Evolutionary conservation across 2,329 filamentous ascomycete genomes (phyloP).

Genomic region (Mycosphaerella sp.): DNA sequence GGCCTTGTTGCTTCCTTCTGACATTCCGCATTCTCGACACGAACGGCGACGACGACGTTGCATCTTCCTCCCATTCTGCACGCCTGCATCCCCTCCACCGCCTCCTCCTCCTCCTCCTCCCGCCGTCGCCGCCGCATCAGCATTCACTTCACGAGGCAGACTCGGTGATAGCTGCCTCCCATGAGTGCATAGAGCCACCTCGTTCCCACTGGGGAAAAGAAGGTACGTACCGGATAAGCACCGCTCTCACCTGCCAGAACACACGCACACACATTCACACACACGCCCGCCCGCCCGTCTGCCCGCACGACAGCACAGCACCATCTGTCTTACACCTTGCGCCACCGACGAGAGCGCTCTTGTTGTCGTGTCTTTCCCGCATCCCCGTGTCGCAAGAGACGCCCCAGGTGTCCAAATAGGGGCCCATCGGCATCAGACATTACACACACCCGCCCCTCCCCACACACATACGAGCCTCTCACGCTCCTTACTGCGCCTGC

Average conservation of each 20-base stretch:
- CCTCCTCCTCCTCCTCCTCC: no score
- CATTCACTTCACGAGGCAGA: background rate
- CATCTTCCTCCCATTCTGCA: background rate
- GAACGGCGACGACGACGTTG: background rate
- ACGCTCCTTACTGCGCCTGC: slow-evolving; percentile 8
- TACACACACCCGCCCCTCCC: background rate
- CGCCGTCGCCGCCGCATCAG: no score
- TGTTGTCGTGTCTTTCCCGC: background rate
- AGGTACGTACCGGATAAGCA: background rate
- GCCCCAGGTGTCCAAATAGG: slow-evolving; percentile 1
- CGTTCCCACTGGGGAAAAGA: background rate
- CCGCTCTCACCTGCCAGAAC: background rate
- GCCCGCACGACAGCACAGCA: background rate
- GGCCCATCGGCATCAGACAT: slow-evolving; percentile 3
- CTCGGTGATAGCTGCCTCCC: background rate
- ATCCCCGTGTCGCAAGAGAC: slow-evolving; percentile 1
- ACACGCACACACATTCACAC: background rate
- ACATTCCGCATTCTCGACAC: background rate
- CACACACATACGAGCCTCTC: background rate
- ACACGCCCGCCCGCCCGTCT: background rate
- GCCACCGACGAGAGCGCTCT: slow-evolving; percentile 2
- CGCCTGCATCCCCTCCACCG: background rate
- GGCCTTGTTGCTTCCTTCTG: background rate
- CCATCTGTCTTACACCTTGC: background rate
- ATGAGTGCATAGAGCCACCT: background rate